Evolutionary conservation across 805 yeast genomes (phyloP), one percentile per base, ranked within the genome.

Genomic region (Saturnispora kantuleensis): DNA sequence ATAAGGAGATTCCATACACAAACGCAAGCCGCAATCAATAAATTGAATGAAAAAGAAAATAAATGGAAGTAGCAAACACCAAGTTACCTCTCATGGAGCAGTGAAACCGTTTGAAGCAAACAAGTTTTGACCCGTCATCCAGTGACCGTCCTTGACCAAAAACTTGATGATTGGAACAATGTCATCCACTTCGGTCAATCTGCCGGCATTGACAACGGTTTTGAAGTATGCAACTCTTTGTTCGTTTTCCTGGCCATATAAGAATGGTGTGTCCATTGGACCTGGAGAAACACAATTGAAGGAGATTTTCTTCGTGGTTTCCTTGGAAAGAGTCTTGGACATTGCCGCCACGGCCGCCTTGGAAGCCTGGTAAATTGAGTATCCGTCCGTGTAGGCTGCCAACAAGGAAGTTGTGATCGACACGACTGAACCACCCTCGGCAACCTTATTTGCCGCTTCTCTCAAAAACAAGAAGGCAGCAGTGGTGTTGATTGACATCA

Each of bases 61-160:
- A n/a, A n/a, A n/a, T n/a, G n/a, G n/a, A n/a, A n/a, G n/a, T n/a
- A n/a, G n/a, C n/a, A n/a, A n/a, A n/a, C n/a, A n/a, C n/a, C 18
- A 17, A 17, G 18, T 5, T 17, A 17, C 18, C 18, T 17, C 16
- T 36, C 36, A 37, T 35, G 73, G 81, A 40, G 84, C 81, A 47
- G 82, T 76, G 61, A 77, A 77, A 5, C 84, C 84, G 50, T 83
- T 83, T 39, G 71, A 69, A 41, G 80, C 79, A 51, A 67, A 79
- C 44, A 79, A 64, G 51, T 82, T 79, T 62, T 80, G 87, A 42
- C 86, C 86, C 39, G 77, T 77, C 57, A 79, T 72, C 84, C 85
- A 80, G 54, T 68, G 69, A 47, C 85, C 85, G 50, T 77, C 81
- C 42, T 79, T 71, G 31, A 69, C 81, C 58, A 79, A 66, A 58